Conservation (phyloP, 768 basidiomycete species). For the Mycena rebaudengoi region DNA sequence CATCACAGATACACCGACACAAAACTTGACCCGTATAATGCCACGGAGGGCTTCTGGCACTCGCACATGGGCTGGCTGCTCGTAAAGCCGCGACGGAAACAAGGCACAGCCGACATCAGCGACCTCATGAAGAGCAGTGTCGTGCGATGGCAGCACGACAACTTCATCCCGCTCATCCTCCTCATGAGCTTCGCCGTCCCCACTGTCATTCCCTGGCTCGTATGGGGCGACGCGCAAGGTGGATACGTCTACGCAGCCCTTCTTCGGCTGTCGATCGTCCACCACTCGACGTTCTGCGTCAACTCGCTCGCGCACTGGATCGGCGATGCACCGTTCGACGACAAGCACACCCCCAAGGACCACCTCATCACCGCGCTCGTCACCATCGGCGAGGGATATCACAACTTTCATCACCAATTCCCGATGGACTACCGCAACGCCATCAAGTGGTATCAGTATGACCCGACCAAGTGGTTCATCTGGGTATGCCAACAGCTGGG, state of each 20-base stretch:
- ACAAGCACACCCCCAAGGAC: constrained; percentile 95
- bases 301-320: constrained; percentile 98
- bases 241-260: constrained; percentile 88
- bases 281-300: constrained; percentile 96
- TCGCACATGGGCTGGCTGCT: constrained; percentile 94
- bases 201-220: constrained; percentile 75
- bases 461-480: constrained; percentile 95
- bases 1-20: constrained; percentile 97
- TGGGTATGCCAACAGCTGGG: constrained; percentile 66
- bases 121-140: constrained; percentile 84
- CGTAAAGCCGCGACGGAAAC: constrained; percentile 87
- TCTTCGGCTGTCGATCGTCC: constrained; percentile 82
- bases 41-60: constrained; percentile 85
- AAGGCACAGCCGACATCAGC: constrained; percentile 89
- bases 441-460: constrained; percentile 93
- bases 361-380: constrained; percentile 88
- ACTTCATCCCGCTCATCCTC: constrained; percentile 77
- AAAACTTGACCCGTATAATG: constrained; percentile 94
- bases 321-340: constrained; percentile 91
- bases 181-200: constrained; percentile 78
- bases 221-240: constrained; percentile 87
- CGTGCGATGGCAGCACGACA: constrained; percentile 87
- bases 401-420: constrained; percentile 97
- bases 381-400: constrained; percentile 97
- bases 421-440: constrained; percentile 99